Conservation (phyloP, 2,329 filamentous ascomycete species). For the Pseudogymnoascus sp. region DNA sequence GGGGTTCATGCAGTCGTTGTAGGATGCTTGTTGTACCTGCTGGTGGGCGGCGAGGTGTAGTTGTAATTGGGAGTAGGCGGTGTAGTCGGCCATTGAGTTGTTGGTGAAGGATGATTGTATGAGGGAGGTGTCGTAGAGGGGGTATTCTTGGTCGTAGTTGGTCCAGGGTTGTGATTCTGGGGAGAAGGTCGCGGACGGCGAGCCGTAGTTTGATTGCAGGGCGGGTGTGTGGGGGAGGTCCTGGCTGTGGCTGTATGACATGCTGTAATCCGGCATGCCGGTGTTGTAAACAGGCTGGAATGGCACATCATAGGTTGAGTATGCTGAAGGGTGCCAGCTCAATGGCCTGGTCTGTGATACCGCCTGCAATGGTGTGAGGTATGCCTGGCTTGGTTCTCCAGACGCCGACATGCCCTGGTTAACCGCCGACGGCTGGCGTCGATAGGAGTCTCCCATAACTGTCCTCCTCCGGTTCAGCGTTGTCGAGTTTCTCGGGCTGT, state of each 20-base stretch:
- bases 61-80: constrained; percentile 15
- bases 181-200: constrained; percentile 46
- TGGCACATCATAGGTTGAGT: constrained; percentile 27
- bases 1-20: constrained; percentile 17
- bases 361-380: constrained; percentile 16
- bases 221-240: constrained; percentile 41
- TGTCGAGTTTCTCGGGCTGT: constrained; percentile 52
- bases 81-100: not conserved
- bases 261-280: constrained; percentile 21
- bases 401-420: not conserved
- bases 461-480: constrained; percentile 46
- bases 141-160: constrained; percentile 21
- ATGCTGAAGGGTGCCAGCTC: constrained; percentile 67
- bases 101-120: not conserved
- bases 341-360: constrained; percentile 45
- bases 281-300: constrained; percentile 26
- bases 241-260: constrained; percentile 30
- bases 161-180: constrained; percentile 41
- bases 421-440: constrained; percentile 22
- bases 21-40: constrained; percentile 12
- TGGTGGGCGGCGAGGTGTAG: constrained; percentile 10
- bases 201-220: constrained; percentile 49
- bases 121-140: constrained; percentile 12
- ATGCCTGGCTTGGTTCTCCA: not conserved
- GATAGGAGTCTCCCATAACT: constrained; percentile 39